Base-by-base conservation (phyloP, 192 early-diverging fungal species). In the Podila epicladia region DNA sequence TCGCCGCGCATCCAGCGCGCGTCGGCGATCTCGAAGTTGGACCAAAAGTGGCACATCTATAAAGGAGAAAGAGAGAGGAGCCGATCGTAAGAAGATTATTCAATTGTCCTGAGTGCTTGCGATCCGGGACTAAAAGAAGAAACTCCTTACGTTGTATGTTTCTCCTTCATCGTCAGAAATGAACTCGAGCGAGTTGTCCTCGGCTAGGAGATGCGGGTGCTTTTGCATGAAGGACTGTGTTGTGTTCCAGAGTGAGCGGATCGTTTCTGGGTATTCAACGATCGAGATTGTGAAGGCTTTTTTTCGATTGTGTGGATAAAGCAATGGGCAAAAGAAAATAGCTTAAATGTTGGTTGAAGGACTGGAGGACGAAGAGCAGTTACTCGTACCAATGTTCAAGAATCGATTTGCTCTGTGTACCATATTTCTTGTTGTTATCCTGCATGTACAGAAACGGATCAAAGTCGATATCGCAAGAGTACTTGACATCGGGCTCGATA, bases 391-490 rank as follows among this genome's bases (percentile, higher is more conserved):
- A 65, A 4, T n/a, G 45, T 33, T 33, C 33, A 33, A 5, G 33
- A 11, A 2, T 33, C 38, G 3, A 19, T 22, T 24, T 22, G 20
- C 11, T 55, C 15, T 19, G 51, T 12, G 1, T 75, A 86, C 88
- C 91, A 83, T 96, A 96, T 85, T 90, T 93, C 73, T 93, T 94
- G 72, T 88, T 86, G 67, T 92, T 87, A 24, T 91, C 84, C 50
- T 90, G 86, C 93, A 97, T 94, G 58, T 75, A 93, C 49, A 88
- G 75, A 79, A 97, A 97, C 22, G 93, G 92, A 84, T 97, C 95
- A 82, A 94, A 91, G 68, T 89, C 82, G n/a, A 97, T 85, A 69
- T 94, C 89, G 75, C 95, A 97, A 63, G 82, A 88, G 74, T 89
- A 97, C 67, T 91, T 75, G 19, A 95, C 95, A 69, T 89, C 90